Conservation (phyloP, 2,329 filamentous ascomycete species). For the Stenocarpella maydis region DNA sequence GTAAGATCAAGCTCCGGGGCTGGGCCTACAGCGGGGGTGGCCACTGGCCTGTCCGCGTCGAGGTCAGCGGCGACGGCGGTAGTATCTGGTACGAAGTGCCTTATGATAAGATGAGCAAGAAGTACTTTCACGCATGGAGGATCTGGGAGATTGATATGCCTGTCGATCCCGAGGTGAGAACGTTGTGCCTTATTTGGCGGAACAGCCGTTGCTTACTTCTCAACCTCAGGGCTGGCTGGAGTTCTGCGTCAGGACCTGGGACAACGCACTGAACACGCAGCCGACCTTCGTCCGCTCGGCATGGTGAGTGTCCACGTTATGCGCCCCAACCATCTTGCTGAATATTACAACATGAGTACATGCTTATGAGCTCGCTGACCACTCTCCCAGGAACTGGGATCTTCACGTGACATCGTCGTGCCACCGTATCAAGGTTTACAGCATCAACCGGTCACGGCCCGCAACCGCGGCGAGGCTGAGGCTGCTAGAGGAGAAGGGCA, state of each 20-base stretch:
- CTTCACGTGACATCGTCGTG: conserved; percentile 70
- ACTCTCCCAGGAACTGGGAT: conserved; percentile 63
- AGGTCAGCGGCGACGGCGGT: conserved; percentile 70
- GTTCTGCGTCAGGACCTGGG: conserved; percentile 66
- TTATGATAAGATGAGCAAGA: conserved; percentile 65
- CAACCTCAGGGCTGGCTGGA: conserved; percentile 48
- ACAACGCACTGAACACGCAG: conserved; percentile 69
- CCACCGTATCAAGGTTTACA: conserved; percentile 69
- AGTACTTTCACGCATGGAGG: conserved; percentile 71
- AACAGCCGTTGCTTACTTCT: no score
- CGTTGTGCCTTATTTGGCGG: no score
- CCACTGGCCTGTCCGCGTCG: conserved; percentile 68
- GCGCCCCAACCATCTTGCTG: no score
- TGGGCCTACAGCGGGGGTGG: conserved; percentile 69
- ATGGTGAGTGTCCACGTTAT: conserved; percentile 48
- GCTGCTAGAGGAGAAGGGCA: conserved; percentile 57
- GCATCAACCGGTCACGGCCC: conserved; percentile 62
- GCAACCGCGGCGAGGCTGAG: conserved; percentile 58
- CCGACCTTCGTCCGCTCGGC: conserved; percentile 61
- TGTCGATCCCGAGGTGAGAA: conserved; percentile 62
- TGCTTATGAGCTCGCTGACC: background rate
- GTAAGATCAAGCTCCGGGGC: conserved; percentile 63
- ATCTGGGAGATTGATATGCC: conserved; percentile 70
- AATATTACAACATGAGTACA: no score
- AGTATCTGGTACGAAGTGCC: conserved; percentile 72